phyloP scores from a whole-genome alignment of 2,329 filamentous ascomycete genomes.

The Diaporthe longicolla region DNA sequence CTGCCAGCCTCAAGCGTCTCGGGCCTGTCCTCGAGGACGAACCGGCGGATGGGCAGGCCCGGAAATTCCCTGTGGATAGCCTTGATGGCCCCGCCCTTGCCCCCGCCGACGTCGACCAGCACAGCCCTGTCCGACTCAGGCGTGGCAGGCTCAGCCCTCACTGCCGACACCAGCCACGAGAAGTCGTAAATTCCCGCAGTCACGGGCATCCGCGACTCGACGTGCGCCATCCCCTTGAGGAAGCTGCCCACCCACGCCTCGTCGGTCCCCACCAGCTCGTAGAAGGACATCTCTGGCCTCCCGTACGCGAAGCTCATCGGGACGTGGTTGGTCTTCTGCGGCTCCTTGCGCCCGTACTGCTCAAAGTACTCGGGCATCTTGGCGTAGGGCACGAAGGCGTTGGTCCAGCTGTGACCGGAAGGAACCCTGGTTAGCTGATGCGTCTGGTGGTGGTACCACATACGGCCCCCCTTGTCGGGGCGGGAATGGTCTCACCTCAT shows the following conservation, averaged over 20 bases:
- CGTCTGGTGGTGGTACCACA: background rate
- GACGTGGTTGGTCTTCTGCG: constrained; percentile 46
- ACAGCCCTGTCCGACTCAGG: constrained; percentile 41
- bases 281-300: constrained; percentile 46
- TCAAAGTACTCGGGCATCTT: constrained; percentile 47
- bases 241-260: constrained; percentile 46
- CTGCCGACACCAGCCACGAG: constrained; percentile 44
- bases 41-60: constrained; percentile 45
- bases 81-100: constrained; percentile 49
- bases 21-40: constrained; percentile 50
- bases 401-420: constrained; percentile 42
- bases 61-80: constrained; percentile 46
- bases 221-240: constrained; percentile 48
- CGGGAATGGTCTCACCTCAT: constrained; percentile 1
- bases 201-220: constrained; percentile 46
- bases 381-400: constrained; percentile 43
- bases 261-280: constrained; percentile 47
- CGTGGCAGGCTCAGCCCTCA: background rate
- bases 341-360: constrained; percentile 46
- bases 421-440: constrained; percentile 41
- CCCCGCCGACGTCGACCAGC: constrained; percentile 53
- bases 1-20: constrained; percentile 47
- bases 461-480: no score
- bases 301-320: constrained; percentile 47
- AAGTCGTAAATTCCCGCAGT: constrained; percentile 49